Evolutionary conservation across 2,329 filamentous ascomycete genomes (phyloP), one percentile per base, ranked within the genome.

Genomic region (Curvularia spicifera): DNA sequence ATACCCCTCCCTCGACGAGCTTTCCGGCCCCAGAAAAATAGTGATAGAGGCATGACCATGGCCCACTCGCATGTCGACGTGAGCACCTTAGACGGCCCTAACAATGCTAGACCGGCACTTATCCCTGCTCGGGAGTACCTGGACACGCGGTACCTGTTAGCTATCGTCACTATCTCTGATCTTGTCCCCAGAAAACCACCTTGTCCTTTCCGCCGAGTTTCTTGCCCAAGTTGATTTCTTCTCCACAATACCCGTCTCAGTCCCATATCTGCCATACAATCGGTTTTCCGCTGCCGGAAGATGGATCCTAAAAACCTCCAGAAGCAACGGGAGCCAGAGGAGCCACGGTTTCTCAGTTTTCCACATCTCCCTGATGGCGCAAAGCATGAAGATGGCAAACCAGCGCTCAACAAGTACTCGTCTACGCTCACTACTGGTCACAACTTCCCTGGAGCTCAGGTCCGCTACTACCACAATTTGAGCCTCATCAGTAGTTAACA

Each of bases 381-480:
- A 67, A 82, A 79, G 57, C 81, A 79, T 53, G 73, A 78, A 54
- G 82, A 89, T 76, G 87, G 87, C 51, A 83, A 84, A 63, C 83
- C 81, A n/a, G 83, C 83, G 20, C 81, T 98, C 64, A 98, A 98
- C 79, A 87, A 90, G 60, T 96, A 91, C 85, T 97, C 93, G 4
- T 87, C 91, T 18, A 88, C 86, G 44, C 80, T 97, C 59, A 98
- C 94, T 10, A 87, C 85, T 56, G 90, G 85, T 55, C 91, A 97
- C 87, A 92, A 97, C 77, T 96, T 91, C 70, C 93, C 94, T 0
- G 94, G 91, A 28, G 93, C 94, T 46, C 91, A 96, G 85, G 91
- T 91, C 77, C 57, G 77, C 55, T 33, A 33, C 37, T 29, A 24
- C 47, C 31, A 12, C 18, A 12, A 40, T 37, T 53, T 42, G 28